Conservation (phyloP, 2,329 filamentous ascomycete species). For the Microcyclospora pomicola region DNA sequence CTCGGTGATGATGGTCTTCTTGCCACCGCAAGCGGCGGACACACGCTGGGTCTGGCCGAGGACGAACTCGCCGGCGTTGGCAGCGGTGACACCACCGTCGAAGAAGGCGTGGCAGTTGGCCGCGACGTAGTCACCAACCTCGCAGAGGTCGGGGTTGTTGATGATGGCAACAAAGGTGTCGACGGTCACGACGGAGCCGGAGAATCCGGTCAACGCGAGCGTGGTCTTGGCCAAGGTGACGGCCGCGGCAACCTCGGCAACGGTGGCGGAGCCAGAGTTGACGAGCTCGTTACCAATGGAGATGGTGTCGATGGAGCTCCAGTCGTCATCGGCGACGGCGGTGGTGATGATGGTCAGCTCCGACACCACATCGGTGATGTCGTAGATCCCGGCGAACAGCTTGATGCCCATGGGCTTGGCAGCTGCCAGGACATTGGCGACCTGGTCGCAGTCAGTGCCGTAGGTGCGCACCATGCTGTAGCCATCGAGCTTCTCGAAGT, state of each 20-base stretch:
- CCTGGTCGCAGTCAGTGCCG: conserved; percentile 65
- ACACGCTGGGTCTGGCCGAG: conserved; percentile 39
- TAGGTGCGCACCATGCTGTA: conserved; percentile 63
- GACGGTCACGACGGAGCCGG: conserved; percentile 61
- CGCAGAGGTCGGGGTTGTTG: conserved; percentile 59
- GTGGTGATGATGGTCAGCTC: conserved; percentile 49
- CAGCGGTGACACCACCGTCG: conserved; percentile 47
- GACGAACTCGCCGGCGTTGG: conserved; percentile 54
- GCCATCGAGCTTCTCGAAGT: conserved; percentile 45
- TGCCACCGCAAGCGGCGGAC: conserved; percentile 36
- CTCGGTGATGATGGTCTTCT: conserved; percentile 63
- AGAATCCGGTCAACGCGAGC: conserved; percentile 51
- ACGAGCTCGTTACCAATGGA: conserved; percentile 72
- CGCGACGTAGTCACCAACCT: conserved; percentile 62
- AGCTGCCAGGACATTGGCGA: conserved; percentile 47
- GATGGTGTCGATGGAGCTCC: conserved; percentile 56
- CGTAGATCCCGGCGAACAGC: conserved; percentile 62
- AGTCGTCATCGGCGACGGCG: conserved; percentile 45
- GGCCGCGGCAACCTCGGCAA: conserved; percentile 41
- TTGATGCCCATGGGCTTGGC: conserved; percentile 52
- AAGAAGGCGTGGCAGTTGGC: conserved; percentile 80
- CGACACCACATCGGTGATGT: conserved; percentile 41
- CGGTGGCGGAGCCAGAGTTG: conserved; percentile 40
- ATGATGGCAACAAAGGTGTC: conserved; percentile 63
- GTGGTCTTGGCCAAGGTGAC: conserved; percentile 43